Base-by-base conservation (phyloP, 1,139 yeast genomes). In the Suhomyces chickasaworum region DNA sequence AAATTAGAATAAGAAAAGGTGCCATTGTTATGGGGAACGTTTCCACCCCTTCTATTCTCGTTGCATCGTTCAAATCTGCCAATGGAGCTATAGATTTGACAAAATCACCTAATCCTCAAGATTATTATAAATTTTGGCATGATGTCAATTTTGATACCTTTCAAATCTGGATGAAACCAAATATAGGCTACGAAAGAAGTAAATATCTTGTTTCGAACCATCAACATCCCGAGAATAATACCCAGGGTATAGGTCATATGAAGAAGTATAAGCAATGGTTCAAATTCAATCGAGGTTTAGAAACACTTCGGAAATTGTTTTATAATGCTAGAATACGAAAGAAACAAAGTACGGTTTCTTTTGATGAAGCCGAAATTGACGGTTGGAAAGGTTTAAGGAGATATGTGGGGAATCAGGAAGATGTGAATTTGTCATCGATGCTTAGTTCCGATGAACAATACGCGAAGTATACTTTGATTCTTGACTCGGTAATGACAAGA, bases 21-120 rank as follows among this genome's bases (percentile, higher is more conserved):
- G 86, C 96, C 0, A 49, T 89, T 30, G 84, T 89, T 1, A 58
- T 89, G 30, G 99, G 99, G 7, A 91, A 90, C 63, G 72, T 78
- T 46, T 75, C 81, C 10, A 89, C 97, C 0, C 87, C 95, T 1
- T 80, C 91, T 0, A 68, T 93, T 10, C 53, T 87, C 39, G 83
- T 89, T 2, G 70, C 78, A 5, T 83, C 89, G 8, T 86, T 77
- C 57, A 72, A 77, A 7, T 59, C 73, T 2, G 84, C 83, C 1
- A 68, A 66, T n/a, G 90, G 91, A 0, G 54, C 73, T 0, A 50
- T 86, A 1, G 97, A 91, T 61, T 71, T 81, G 12, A 68, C 73
- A 2, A 66, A 68, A 9, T 64, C 95, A 0, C 71, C 72, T 1
- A 74, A 75, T 40, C 52, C 63, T 0, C 60, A 77, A 3, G 98